A percentile compares a stretch with the other conserved stretches of the same genome.
phyloP scores from a whole-genome alignment of 2,329 filamentous ascomycete species.

The Shiraia bambusicola region DNA sequence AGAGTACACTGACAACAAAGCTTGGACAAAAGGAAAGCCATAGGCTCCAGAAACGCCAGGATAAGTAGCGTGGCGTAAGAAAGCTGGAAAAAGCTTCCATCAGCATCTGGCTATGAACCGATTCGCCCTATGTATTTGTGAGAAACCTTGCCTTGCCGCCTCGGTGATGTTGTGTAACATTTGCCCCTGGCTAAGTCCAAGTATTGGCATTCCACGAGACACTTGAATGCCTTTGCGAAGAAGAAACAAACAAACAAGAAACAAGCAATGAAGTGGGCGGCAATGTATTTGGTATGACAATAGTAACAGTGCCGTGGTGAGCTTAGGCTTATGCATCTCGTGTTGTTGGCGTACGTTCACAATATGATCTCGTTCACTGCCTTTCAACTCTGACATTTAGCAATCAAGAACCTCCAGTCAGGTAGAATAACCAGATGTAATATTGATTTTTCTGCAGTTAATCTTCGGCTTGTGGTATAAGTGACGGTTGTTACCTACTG shows the following conservation, averaged over 20 bases:
- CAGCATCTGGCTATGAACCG: conserved; percentile 6
- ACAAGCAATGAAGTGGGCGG: not conserved
- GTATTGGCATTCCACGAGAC: conserved; percentile 2
- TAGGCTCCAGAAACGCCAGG: not conserved
- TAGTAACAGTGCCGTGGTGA: too few species aligned
- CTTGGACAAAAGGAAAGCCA: conserved; percentile 1
- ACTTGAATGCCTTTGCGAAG: not conserved
- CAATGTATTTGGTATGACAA: too few species aligned
- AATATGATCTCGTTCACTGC: too few species aligned
- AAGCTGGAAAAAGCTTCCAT: not conserved
- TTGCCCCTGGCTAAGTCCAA: conserved; percentile 2
- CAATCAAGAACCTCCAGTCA: too few species aligned
- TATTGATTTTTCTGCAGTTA: too few species aligned
- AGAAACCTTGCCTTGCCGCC: not conserved
- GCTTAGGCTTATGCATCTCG: too few species aligned
- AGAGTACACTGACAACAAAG: conserved; percentile 5
- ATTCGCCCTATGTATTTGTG: conserved; percentile 8
- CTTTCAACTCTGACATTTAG: too few species aligned
- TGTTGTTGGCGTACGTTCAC: too few species aligned
- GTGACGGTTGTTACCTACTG: too few species aligned
- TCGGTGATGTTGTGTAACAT: conserved; percentile 1
- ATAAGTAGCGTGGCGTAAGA: not conserved
- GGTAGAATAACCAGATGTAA: too few species aligned
- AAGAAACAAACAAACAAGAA: conserved; percentile 1
- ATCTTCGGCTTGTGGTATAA: too few species aligned